Conservation (phyloP, 805 yeast genomes). For the Ogataea angusta region DNA sequence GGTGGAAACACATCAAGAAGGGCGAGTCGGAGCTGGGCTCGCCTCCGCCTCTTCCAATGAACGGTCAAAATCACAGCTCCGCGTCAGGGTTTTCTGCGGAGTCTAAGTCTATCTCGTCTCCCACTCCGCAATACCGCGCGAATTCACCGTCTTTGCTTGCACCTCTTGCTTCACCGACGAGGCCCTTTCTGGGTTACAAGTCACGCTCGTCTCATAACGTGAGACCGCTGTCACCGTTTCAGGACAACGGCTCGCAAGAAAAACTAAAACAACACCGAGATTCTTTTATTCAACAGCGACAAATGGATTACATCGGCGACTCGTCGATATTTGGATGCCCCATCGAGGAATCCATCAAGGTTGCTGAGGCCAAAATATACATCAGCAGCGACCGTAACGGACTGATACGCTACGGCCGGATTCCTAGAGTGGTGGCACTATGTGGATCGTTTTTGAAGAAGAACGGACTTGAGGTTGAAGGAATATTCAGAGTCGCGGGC, state of each 20-base stretch:
- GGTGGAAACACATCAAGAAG: constrained; percentile 32
- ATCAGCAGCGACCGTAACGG: constrained; percentile 61
- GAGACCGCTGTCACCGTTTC: constrained; percentile 30
- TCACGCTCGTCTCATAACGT: constrained; percentile 48
- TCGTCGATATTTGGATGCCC: constrained; percentile 77
- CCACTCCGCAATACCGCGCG: constrained; percentile 11
- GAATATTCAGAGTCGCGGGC: constrained; percentile 92
- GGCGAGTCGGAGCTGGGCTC: constrained; percentile 16
- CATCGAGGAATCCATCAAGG: constrained; percentile 61
- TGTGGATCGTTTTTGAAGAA: constrained; percentile 85
- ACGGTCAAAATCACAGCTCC: constrained; percentile 3
- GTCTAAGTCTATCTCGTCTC: constrained; percentile 12
- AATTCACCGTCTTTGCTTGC: constrained; percentile 17
- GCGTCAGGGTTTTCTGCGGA: constrained; percentile 8
- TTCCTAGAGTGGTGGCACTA: constrained; percentile 93
- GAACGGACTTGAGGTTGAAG: constrained; percentile 76
- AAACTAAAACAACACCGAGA: constrained; percentile 46
- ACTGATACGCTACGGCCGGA: constrained; percentile 75
- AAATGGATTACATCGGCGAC: constrained; percentile 43
- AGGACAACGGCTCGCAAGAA: constrained; percentile 33
- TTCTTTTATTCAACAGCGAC: constrained; percentile 41
- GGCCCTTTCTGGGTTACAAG: constrained; percentile 50
- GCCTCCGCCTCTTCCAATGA: constrained; percentile 11
- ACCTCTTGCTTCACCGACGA: constrained; percentile 32
- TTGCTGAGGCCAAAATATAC: constrained; percentile 76